A percentile compares a stretch with the other conserved stretches of the same genome.
Conservation (phyloP, 1,284 basidiomycete species). For the Ceratobasidium sp. region DNA sequence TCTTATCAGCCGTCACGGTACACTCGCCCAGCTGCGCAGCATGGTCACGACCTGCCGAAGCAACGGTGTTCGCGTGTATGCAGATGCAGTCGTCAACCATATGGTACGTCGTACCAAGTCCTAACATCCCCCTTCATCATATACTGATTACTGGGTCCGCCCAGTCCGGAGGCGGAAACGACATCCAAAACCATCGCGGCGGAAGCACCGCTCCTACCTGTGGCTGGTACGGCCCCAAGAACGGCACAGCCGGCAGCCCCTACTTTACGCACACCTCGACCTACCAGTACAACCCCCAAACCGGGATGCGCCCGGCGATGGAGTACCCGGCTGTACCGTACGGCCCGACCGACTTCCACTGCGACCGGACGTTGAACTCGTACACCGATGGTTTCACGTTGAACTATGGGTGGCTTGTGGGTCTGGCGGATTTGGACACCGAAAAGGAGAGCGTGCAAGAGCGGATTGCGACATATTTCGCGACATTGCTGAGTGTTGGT, state of each 20-base stretch:
- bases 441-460: conserved; percentile 36
- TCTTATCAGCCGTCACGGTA: conserved; percentile 39
- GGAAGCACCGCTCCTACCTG: conserved; percentile 26
- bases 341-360: conserved; percentile 40
- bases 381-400: conserved; percentile 37
- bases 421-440: conserved; percentile 38
- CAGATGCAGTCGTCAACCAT: conserved; percentile 41
- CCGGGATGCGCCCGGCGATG: conserved; percentile 42
- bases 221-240: conserved; percentile 42
- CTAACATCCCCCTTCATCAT: neutral
- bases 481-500: conserved; percentile 37
- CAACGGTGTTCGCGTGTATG: conserved; percentile 41
- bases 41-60: conserved; percentile 41
- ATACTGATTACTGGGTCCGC: neutral
- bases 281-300: conserved; percentile 38
- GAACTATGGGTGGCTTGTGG: conserved; percentile 40
- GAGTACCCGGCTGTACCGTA: conserved; percentile 42
- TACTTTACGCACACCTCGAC: conserved; percentile 43
- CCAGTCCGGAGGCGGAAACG: conserved; percentile 42
- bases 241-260: conserved; percentile 40
- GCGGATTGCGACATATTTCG: conserved; percentile 39
- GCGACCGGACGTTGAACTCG: conserved; percentile 36
- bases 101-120: conserved; percentile 14
- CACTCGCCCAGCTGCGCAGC: conserved; percentile 39
- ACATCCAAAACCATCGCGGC: conserved; percentile 41